Evolutionary conservation across 371 early-diverging fungal species (phyloP).

Genomic region (Syncephalastrum sp.): DNA sequence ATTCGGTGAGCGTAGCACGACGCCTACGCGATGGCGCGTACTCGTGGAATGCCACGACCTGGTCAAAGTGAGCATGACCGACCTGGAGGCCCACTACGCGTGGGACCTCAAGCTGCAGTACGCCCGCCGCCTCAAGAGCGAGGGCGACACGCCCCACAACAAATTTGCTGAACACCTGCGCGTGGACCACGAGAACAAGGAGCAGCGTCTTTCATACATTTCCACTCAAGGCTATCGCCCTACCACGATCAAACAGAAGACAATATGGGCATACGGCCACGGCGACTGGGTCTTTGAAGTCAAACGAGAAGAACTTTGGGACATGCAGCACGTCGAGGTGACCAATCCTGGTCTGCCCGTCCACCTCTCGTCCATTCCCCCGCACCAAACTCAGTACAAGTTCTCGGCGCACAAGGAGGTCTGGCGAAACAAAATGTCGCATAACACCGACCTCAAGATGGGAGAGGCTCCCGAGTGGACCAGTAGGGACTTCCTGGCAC

Average conservation of each 20-base stretch:
- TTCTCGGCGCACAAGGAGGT: slow-evolving; percentile 32
- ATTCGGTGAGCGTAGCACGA: slow-evolving; percentile 13
- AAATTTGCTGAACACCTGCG: slow-evolving; percentile 27
- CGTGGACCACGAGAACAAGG: slow-evolving; percentile 12
- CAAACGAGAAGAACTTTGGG: slow-evolving; percentile 43
- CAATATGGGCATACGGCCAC: slow-evolving; percentile 39
- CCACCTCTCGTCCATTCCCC: slow-evolving; percentile 20
- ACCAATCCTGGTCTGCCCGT: slow-evolving; percentile 25
- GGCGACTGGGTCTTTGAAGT: slow-evolving; percentile 37
- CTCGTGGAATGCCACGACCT: slow-evolving; percentile 30
- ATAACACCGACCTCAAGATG: slow-evolving; percentile 32
- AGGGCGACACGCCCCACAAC: slow-evolving; percentile 40
- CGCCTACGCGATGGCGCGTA: slow-evolving; percentile 6
- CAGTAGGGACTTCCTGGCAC: slow-evolving; percentile 26
- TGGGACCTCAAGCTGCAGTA: slow-evolving; percentile 43
- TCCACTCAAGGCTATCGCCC: slow-evolving; percentile 23
- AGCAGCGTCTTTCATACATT: slow-evolving; percentile 21
- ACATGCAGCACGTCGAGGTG: slow-evolving; percentile 18
- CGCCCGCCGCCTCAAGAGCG: slow-evolving; percentile 30
- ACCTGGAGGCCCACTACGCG: slow-evolving; percentile 39
- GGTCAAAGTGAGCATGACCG: slow-evolving; percentile 25
- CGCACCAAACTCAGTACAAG: slow-evolving; percentile 29
- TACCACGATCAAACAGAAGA: slow-evolving; percentile 29
- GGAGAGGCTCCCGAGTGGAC: slow-evolving; percentile 49
- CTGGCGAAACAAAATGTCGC: slow-evolving; percentile 39